Base-by-base conservation (phyloP, 768 basidiomycete species). In the Panellus pusillus region DNA sequence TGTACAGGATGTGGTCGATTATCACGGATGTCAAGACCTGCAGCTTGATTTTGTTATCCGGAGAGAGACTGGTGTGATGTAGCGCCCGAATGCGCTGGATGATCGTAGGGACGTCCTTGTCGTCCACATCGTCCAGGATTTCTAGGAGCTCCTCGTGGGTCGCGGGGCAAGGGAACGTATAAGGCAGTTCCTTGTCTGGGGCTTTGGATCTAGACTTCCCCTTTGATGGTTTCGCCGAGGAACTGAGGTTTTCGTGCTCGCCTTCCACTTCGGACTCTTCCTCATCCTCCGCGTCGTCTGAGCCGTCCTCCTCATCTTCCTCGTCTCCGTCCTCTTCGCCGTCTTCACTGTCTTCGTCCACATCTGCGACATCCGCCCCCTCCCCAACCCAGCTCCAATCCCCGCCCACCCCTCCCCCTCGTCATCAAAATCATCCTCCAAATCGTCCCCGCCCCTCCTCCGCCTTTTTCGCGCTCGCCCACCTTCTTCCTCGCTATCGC, bases 81-180 rank as follows among this genome's bases (percentile, higher is more conserved):
- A 98, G 72, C 1, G 91, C 80, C 11, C 95, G 83, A 42, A 98
- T 94, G 40, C 97, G 88, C 64, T 98, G 88, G 32, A 98, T 76
- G 2, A 98, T 92, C 0, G 76, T 84, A 4, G 86, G 81, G 2
- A 96, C 67, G 55, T 96, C 87, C 24, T 81, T 72, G 39, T 92
- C 89, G 14, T 82, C 76, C 15, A 94, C 68, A 37, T 77, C 78
- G 17, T 87, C 81, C 2, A 98, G 66, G 14, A 96, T 87, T 19
- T 87, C 82, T n/a, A 96, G 77, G 60, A 98, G 89, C 53, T 96
- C 93, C 42, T 91, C 90, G 62, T 98, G 94, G 11, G 75, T 84
- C 14, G 79, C 69, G 0, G 97, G 97, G 63, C 93, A 96, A 39
- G 89, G 79, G 69, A 98, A 98, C 1, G 92, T 98, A 68, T 83